Percentiles rank a stretch among this genome's conserved stretches.
Conservation (phyloP, 116 monocot genomes). For the Thalassia testudinum region DNA sequence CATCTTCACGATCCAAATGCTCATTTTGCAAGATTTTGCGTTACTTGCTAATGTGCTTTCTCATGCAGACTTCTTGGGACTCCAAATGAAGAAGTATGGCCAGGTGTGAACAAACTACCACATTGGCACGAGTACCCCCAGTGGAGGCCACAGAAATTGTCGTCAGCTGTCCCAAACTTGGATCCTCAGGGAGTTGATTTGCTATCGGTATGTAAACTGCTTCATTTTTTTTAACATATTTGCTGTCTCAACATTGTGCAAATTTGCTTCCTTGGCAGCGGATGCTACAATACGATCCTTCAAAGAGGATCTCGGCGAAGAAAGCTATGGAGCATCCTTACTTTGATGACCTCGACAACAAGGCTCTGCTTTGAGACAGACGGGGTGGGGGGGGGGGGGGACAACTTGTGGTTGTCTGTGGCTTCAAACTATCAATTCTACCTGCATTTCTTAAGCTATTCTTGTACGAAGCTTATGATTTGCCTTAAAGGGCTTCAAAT, state of each 20-base stretch:
- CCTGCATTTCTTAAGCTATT: too few relatives aligned
- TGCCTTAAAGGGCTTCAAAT: too few relatives aligned
- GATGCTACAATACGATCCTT: slow-evolving; percentile 72
- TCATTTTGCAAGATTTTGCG: not conserved
- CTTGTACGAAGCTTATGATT: too few relatives aligned
- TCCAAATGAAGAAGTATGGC: slow-evolving; percentile 84
- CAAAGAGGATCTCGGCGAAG: slow-evolving; percentile 70
- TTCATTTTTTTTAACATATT: not conserved
- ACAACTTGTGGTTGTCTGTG: too few relatives aligned
- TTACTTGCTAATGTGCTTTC: not conserved
- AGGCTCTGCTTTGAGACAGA: too few relatives aligned
- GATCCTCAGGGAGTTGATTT: slow-evolving; percentile 61
- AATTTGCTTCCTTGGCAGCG: slow-evolving; percentile 25
- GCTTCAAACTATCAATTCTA: too few relatives aligned
- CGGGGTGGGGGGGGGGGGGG: too few relatives aligned
- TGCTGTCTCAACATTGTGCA: not conserved
- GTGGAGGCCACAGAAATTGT: slow-evolving; percentile 50
- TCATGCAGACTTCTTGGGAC: slow-evolving; percentile 60
- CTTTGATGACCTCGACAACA: slow-evolving; percentile 27
- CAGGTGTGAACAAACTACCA: slow-evolving; percentile 56
- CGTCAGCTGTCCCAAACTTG: slow-evolving; percentile 37
- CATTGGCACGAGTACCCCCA: slow-evolving; percentile 96
- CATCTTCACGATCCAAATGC: not conserved
- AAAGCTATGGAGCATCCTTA: slow-evolving; percentile 83
- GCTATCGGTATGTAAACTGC: slow-evolving; percentile 4